phyloP scores from a whole-genome alignment of 495 filamentous ascomycete species.

The Amphirosellinia nigrospora region DNA sequence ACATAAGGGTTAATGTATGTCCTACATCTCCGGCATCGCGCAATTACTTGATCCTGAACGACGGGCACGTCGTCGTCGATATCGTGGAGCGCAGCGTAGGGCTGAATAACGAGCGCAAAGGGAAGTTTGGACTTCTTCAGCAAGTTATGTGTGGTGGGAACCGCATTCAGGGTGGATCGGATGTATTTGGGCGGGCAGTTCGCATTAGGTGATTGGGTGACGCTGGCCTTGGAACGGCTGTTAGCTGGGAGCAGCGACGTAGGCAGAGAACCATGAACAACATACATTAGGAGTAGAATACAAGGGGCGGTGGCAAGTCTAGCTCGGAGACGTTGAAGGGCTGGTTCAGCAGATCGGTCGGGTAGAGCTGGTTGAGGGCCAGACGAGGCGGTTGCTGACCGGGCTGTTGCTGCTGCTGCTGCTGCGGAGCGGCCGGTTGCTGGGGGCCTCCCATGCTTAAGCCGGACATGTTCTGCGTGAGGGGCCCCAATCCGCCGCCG shows the following conservation, averaged over 20 bases:
- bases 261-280: background rate
- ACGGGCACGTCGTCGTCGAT: conserved; percentile 88
- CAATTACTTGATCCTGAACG: conserved; percentile 96
- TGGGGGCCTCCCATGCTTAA: conserved; percentile 72
- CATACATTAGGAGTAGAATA: conserved; percentile 78
- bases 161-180: conserved; percentile 90
- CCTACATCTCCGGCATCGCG: conserved; percentile 89
- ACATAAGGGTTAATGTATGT: conserved; percentile 98
- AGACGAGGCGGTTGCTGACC: conserved; percentile 60
- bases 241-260: conserved; percentile 27
- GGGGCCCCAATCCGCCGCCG: conserved; percentile 66
- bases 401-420: conserved; percentile 44
- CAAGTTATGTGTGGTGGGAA: conserved; percentile 87
- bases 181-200: conserved; percentile 96
- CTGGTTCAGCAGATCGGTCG: conserved; percentile 87
- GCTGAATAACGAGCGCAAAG: conserved; percentile 94
- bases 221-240: conserved; percentile 71
- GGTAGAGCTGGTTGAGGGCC: conserved; percentile 84
- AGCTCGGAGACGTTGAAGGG: conserved; percentile 94
- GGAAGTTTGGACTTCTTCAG: conserved; percentile 96
- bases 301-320: conserved; percentile 89
- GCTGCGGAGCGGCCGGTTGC: conserved; percentile 52
- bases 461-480: conserved; percentile 83
- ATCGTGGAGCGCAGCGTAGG: conserved; percentile 91
- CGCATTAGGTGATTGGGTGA: conserved; percentile 87